These are phyloP conservation scores for Dactylellina cionopaga DNA, from an alignment of 2,329 filamentous ascomycete species.

Conservation along the genomic window DNA sequence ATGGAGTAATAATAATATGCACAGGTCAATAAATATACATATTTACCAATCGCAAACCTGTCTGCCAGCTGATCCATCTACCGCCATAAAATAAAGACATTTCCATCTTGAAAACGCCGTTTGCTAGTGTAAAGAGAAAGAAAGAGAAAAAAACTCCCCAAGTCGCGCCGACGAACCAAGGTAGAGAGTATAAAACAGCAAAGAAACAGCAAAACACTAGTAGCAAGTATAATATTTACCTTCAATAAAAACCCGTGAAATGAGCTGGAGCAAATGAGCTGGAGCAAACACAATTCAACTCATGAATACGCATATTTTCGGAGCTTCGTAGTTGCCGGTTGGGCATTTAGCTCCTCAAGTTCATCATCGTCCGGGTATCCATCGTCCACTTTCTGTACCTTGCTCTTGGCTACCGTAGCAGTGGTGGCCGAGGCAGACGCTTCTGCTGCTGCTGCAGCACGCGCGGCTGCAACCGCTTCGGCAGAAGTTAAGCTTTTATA, in stretches of 20 bases:
- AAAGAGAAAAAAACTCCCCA: not conserved
- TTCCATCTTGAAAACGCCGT: not conserved
- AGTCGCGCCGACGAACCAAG: constrained; percentile 19
- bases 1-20: no score
- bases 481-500: constrained; percentile 83
- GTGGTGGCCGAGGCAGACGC: not conserved
- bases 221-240: no score
- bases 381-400: constrained; percentile 56
- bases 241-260: no score
- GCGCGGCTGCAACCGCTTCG: constrained; percentile 64
- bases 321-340: constrained; percentile 12
- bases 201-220: not conserved
- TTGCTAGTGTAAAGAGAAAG: constrained; percentile 1
- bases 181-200: not conserved
- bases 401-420: not conserved
- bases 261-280: no score
- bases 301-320: constrained; percentile 31
- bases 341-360: constrained; percentile 9
- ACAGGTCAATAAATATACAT: no score
- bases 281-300: not conserved
- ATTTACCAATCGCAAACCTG: no score
- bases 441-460: constrained; percentile 42
- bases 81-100: not conserved
- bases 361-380: constrained; percentile 58
- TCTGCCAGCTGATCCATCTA: no score